Percentiles rank a stretch among this genome's conserved stretches.
Evolutionary conservation across 2,329 filamentous ascomycete species (phyloP).

Genomic region (Xylariaceae sp.): DNA sequence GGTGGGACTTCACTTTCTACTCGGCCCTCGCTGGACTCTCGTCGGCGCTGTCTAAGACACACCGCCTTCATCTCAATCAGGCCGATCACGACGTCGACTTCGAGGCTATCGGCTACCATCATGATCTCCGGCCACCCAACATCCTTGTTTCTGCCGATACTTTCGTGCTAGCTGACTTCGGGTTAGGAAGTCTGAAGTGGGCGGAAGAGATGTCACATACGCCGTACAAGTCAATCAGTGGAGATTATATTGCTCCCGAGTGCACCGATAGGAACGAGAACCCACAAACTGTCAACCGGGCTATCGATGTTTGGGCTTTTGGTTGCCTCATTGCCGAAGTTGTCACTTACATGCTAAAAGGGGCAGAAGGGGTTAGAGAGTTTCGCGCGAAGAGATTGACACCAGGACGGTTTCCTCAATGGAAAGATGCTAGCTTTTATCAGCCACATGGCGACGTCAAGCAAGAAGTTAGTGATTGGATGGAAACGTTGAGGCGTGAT

Average conservation of each 20-base stretch:
- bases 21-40: constrained; percentile 3
- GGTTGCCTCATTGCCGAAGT: constrained; percentile 1
- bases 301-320: constrained; percentile 12
- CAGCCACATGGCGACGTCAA: neutral
- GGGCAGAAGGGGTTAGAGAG: neutral
- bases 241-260: constrained; percentile 6
- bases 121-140: constrained; percentile 6
- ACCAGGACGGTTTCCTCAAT: neutral
- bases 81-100: neutral
- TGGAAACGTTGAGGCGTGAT: no score
- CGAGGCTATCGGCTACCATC: constrained; percentile 8
- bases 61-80: neutral
- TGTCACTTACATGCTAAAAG: constrained; percentile 5
- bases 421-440: constrained; percentile 3
- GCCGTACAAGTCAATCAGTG: neutral
- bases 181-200: neutral
- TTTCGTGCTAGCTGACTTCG: constrained; percentile 8
- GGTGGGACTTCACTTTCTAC: constrained; percentile 9
- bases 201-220: neutral
- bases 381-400: neutral
- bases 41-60: neutral
- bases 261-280: neutral
- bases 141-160: neutral
- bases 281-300: neutral
- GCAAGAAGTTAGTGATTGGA: neutral